Evolutionary conservation across 495 filamentous ascomycete genomes (phyloP), one percentile per base, ranked within the genome.

Genomic region (Penicillium waksmanii): DNA sequence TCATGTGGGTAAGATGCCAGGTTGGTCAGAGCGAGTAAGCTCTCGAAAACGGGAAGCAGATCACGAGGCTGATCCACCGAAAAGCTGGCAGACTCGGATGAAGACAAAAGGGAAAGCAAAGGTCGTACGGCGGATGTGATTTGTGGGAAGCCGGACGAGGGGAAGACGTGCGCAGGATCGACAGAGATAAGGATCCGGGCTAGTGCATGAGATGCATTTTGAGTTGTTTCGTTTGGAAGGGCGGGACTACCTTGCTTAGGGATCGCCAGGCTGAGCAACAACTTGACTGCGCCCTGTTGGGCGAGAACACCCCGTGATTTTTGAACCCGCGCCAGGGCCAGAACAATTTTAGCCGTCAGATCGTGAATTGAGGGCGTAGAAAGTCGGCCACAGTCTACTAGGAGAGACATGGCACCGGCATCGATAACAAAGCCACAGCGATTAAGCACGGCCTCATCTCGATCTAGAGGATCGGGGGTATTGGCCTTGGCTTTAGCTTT

Each of bases 121-220:
- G 93, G 91, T 1, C 89, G 85, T 56, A 97, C 88, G 56, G 92
- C 89, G 47, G 88, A 87, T 21, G 85, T 88, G 44, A 89, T 77
- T 3, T 93, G 86, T 1, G 87, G 84, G 17, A 88, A 85, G 2
- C 88, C 86, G 5, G 88, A 89, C 11, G 87, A 82, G 35, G 87
- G 87, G 74, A 98, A 98, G 49, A 97, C 85, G 63, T 91, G 91
- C 12, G 84, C 68, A 3, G 95, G 95, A 70, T 98, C 89, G 44
- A 90, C 89, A 8, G 88, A 93, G 58, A 98, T 94, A 21, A 98
- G 82, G 58, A 98, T 90, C 13, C 93, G 87, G n/a, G 94, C 92
- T 5, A 98, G 81, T 2, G 92, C 89, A 66, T 98, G 94, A 2
- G 95, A 88, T 13, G 91, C 85, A 43, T 81, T 84, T 11, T 82